Conservation (phyloP, 768 basidiomycete genomes). For the Lactarius evosmus region DNA sequence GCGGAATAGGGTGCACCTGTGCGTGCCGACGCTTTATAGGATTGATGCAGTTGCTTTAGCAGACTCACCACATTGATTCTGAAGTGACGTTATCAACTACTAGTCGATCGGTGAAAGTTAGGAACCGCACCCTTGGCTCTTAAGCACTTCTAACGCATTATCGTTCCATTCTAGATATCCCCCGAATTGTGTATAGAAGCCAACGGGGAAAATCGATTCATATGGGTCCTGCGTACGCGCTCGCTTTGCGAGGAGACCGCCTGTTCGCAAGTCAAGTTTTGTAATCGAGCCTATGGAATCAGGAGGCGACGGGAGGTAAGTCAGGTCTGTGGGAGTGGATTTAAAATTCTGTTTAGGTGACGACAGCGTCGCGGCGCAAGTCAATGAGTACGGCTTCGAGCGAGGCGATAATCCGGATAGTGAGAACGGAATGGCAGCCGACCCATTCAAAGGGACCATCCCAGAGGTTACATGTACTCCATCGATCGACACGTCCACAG, state of each 20-base stretch:
- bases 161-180: slow-evolving; percentile 53
- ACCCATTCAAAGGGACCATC: slow-evolving; percentile 39
- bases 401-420: slow-evolving; percentile 35
- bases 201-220: slow-evolving; percentile 58
- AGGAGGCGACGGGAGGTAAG: slow-evolving; percentile 41
- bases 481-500: slow-evolving; percentile 36
- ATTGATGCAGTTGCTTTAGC: neutral
- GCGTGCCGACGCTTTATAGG: neutral
- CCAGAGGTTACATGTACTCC: slow-evolving; percentile 29
- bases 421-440: slow-evolving; percentile 39
- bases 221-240: slow-evolving; percentile 29
- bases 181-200: slow-evolving; percentile 67
- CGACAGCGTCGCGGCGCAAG: slow-evolving; percentile 35
- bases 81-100: slow-evolving; percentile 21
- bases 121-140: slow-evolving; percentile 49
- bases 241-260: slow-evolving; percentile 42
- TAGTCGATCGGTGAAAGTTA: slow-evolving; percentile 11
- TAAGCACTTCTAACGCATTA: slow-evolving; percentile 51
- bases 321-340: slow-evolving; percentile 33
- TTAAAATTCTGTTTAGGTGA: slow-evolving; percentile 34
- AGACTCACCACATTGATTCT: slow-evolving; percentile 42
- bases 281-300: slow-evolving; percentile 40
- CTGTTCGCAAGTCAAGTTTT: slow-evolving; percentile 48
- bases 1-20: slow-evolving; percentile 68
- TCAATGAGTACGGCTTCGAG: slow-evolving; percentile 34